Evolutionary conservation across 129 eudicot genomes (phyloP).

Genomic region (Flaveria bidentis): DNA sequence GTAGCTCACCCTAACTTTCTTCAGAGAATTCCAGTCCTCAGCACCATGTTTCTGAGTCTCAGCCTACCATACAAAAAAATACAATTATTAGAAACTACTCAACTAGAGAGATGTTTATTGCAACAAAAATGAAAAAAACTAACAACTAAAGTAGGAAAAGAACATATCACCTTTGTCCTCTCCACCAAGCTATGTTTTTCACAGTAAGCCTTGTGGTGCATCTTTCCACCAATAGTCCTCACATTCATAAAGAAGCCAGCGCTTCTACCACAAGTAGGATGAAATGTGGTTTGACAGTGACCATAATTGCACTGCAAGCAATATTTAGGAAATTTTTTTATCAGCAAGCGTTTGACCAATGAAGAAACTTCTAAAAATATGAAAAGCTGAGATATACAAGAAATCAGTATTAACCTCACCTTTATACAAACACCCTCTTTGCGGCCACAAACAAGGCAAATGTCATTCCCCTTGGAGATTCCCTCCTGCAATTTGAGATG

Average conservation of each 20-base stretch:
- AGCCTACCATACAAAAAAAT: constrained; percentile 46
- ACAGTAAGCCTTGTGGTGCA: constrained; percentile 95
- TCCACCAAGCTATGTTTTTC: constrained; percentile 85
- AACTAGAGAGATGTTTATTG: neutral
- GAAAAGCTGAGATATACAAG: neutral
- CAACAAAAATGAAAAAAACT: neutral
- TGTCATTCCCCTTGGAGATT: constrained; percentile 61
- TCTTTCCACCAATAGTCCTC: constrained; percentile 66
- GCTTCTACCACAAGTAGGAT: constrained; percentile 89
- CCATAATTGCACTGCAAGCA: constrained; percentile 85
- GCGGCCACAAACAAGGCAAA: constrained; percentile 69
- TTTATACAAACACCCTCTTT: constrained; percentile 88
- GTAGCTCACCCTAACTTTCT: constrained; percentile 87
- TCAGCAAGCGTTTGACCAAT: neutral
- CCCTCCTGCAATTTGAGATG: constrained; percentile 54
- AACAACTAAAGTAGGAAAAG: neutral
- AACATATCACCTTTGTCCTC: constrained; percentile 61
- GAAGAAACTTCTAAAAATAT: too few species aligned
- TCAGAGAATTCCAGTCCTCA: constrained; percentile 80
- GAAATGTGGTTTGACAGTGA: constrained; percentile 86
- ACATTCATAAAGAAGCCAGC: constrained; percentile 75
- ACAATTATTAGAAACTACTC: constrained; percentile 8
- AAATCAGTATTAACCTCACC: constrained; percentile 41
- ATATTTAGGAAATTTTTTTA: constrained; percentile 9
- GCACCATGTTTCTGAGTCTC: constrained; percentile 79